Conservation (phyloP, 805 yeast species). For the Myxozyma melibiosi region DNA sequence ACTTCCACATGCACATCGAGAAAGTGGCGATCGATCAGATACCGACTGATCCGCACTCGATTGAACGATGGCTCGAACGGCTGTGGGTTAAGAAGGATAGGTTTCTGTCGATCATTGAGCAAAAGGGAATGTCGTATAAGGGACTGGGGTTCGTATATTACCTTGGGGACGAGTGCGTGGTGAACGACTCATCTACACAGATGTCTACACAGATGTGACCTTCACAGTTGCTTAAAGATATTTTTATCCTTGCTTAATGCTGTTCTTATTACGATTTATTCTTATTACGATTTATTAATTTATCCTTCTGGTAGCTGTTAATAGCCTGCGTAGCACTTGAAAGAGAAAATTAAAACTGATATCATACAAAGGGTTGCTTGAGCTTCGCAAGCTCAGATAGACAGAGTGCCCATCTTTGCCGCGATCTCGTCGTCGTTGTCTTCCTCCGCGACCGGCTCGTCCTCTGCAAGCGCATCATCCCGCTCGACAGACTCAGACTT, state of each 20-base stretch:
- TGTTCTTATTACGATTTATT: no score
- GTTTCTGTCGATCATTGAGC: slow-evolving; percentile 52
- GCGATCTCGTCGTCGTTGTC: slow-evolving; percentile 44
- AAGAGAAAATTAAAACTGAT: neutral
- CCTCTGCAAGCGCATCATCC: slow-evolving; percentile 50
- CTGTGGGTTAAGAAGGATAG: slow-evolving; percentile 53
- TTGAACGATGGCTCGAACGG: slow-evolving; percentile 42
- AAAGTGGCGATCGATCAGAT: slow-evolving; percentile 17
- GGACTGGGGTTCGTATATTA: slow-evolving; percentile 38
- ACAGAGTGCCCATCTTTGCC: slow-evolving; percentile 58
- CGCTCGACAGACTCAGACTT: slow-evolving; percentile 55
- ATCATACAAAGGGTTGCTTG: neutral
- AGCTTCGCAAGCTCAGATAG: slow-evolving; percentile 39
- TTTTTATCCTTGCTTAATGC: no score
- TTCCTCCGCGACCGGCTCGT: no score
- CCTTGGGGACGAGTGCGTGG: slow-evolving; percentile 38
- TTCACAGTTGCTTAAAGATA: neutral
- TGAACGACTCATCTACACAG: neutral
- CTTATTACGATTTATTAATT: no score
- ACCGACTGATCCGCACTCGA: slow-evolving; percentile 44
- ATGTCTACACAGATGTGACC: no score
- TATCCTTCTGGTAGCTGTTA: no score
- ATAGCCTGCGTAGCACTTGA: no score
- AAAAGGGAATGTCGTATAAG: slow-evolving; percentile 49
- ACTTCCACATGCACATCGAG: slow-evolving; percentile 28